Evolutionary conservation across 208 protist species (phyloP), one percentile per base, ranked within the genome.

Genomic region (Wallacemonas sp.): DNA sequence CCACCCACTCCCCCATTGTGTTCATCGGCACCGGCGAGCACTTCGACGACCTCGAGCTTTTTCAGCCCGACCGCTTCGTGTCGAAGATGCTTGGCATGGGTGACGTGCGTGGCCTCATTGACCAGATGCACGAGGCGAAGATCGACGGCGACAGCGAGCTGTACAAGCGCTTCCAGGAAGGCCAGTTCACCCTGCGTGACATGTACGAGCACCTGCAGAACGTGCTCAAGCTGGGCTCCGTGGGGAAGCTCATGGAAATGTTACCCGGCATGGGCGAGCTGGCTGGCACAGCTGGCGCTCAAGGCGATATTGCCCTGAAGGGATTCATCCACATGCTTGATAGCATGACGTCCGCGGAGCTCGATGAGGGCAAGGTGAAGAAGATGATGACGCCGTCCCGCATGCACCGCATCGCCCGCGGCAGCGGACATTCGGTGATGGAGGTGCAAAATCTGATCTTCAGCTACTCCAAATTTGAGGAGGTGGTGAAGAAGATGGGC

Each of bases 11-110:
- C 44, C 99, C 99, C 15, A 99, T 99, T 55, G 91, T 98, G 21
- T 99, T 99, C 71, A 97, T 99, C 68, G 98, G 98, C 57, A 98
- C 94, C 4, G 98, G 98, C 27, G 98, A 99, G 87, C 94, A 99
- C 79, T 97, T 99, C 57, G 86, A 98, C 32, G 96, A 99, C 52
- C 97, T 99, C 33, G 97, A 99, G 62, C 68, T 82, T 8, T 98
- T 97, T 68, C 62, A 94, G 48, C 83, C 97, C 6, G 42, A 91
- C 10, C 67, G 80, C 34, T 98, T 98, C 66, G 92, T 98, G 36
- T 71, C 73, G 41, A 89, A 94, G 69, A 89, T 98, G 66, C 79
- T 98, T n/a, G 98, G 98, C 24, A 91, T 97, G 77, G 98, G 98
- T 24, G 98, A 99, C 83, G 80, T 99, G 34, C 74, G 66, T 30